Evolutionary conservation across 2,329 filamentous ascomycete species (phyloP).

Genomic region (Sclerotinia minor): DNA sequence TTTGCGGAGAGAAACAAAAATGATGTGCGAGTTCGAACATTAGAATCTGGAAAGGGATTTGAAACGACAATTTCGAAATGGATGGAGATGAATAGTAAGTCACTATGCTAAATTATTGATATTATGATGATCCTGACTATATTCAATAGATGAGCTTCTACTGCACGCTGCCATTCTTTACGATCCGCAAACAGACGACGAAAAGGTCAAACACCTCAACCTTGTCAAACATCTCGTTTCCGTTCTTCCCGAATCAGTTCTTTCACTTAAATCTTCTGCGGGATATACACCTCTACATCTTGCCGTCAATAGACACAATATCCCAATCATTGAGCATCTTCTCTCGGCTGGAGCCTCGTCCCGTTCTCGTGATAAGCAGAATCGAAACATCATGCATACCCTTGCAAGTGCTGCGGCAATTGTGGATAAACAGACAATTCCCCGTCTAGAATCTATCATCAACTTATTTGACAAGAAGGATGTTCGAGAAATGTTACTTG

Average conservation of each 20-base stretch:
- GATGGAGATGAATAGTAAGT: slow-evolving; percentile 60
- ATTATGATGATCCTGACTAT: slow-evolving; percentile 21
- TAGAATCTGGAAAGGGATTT: slow-evolving; percentile 62
- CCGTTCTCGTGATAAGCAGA: slow-evolving; percentile 57
- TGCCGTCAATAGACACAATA: slow-evolving; percentile 58
- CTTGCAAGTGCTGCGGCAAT: slow-evolving; percentile 40
- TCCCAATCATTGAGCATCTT: slow-evolving; percentile 58
- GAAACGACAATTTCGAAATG: slow-evolving; percentile 63
- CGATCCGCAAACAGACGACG: slow-evolving; percentile 37
- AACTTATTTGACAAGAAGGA: slow-evolving; percentile 59
- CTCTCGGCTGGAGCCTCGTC: slow-evolving; percentile 70
- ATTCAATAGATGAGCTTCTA: slow-evolving; percentile 55
- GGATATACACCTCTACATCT: slow-evolving; percentile 68
- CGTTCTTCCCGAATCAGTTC: slow-evolving; percentile 54
- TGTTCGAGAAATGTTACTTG: slow-evolving; percentile 56
- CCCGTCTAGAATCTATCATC: slow-evolving; percentile 50
- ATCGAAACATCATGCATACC: slow-evolving; percentile 69
- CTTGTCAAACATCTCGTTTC: slow-evolving; percentile 67
- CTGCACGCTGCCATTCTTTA: slow-evolving; percentile 65
- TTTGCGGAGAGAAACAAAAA: slow-evolving; percentile 63
- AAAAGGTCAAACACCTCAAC: slow-evolving; percentile 46
- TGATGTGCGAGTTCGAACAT: slow-evolving; percentile 61
- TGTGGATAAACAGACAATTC: slow-evolving; percentile 32
- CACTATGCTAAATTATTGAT: neutral
- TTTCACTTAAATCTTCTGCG: slow-evolving; percentile 61